Conservation (phyloP, 2,329 filamentous ascomycete species). For the Aspergillus unguis region DNA sequence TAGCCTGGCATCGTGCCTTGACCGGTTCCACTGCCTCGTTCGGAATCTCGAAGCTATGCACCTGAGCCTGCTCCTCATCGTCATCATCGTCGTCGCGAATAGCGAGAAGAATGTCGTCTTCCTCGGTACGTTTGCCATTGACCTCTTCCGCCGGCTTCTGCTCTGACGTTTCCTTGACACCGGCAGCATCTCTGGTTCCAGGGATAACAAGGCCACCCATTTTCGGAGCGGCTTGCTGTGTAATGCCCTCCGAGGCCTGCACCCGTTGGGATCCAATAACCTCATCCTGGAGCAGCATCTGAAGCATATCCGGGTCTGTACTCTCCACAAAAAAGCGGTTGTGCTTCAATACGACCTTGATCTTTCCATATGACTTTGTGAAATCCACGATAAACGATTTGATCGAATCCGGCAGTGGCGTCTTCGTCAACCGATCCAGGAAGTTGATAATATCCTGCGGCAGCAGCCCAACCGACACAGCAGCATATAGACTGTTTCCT, state of each 20-base stretch:
- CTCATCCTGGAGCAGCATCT: slow-evolving; percentile 78
- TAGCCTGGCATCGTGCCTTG: slow-evolving; percentile 81
- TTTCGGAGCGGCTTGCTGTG: slow-evolving; percentile 77
- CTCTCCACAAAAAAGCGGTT: slow-evolving; percentile 94
- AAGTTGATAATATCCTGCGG: slow-evolving; percentile 87
- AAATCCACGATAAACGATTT: slow-evolving; percentile 75
- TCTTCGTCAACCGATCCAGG: slow-evolving; percentile 85
- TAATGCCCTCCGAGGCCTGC: slow-evolving; percentile 69
- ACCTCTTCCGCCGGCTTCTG: slow-evolving; percentile 36
- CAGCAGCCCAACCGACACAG: slow-evolving; percentile 88
- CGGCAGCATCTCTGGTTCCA: slow-evolving; percentile 88
- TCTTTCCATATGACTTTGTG: slow-evolving; percentile 89
- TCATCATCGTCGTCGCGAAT: slow-evolving; percentile 74
- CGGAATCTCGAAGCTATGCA: slow-evolving; percentile 89
- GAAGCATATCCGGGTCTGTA: slow-evolving; percentile 79
- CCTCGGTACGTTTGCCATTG: slow-evolving; percentile 42
- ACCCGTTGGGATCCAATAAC: slow-evolving; percentile 77
- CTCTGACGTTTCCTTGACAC: slow-evolving; percentile 68
- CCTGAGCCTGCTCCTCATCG: slow-evolving; percentile 76
- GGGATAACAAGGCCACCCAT: slow-evolving; percentile 87
- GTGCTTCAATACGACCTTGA: slow-evolving; percentile 90
- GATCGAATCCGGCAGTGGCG: slow-evolving; percentile 76
- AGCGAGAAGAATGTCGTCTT: slow-evolving; percentile 67
- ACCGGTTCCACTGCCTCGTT: slow-evolving; percentile 80
- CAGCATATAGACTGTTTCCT: slow-evolving; percentile 89